These are phyloP conservation scores for Diaporthe citriasiana DNA, from an alignment of 2,329 filamentous ascomycete genomes.

Conservation along the genomic window DNA sequence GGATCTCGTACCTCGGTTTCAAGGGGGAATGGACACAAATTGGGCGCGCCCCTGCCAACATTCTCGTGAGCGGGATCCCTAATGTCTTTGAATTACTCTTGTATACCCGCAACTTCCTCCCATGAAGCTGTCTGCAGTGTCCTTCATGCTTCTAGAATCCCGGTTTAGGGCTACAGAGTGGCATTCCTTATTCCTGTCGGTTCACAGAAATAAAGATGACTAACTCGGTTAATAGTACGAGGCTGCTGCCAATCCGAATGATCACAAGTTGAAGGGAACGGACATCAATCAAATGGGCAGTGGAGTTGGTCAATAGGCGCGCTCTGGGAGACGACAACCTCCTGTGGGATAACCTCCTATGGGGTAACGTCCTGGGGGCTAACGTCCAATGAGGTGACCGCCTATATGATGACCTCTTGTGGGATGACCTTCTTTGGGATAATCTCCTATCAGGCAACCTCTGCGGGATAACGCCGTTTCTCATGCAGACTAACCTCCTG, in stretches of 20 bases:
- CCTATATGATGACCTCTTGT: too few species aligned
- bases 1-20: constrained; percentile 88
- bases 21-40: constrained; percentile 94
- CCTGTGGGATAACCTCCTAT: neutral
- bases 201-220: neutral
- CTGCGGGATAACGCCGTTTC: too few species aligned
- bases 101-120: too few species aligned
- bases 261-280: constrained; percentile 80
- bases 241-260: constrained; percentile 89
- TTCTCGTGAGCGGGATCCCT: constrained; percentile 62
- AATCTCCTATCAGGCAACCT: too few species aligned
- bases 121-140: neutral
- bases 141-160: neutral
- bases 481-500: too few species aligned
- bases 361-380: neutral
- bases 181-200: neutral
- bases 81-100: neutral
- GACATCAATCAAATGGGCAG: constrained; percentile 68
- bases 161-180: neutral
- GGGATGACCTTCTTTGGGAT: neutral
- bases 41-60: constrained; percentile 84
- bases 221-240: constrained; percentile 73
- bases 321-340: neutral
- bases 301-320: constrained; percentile 57
- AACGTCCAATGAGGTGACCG: neutral